A percentile compares a stretch with the other conserved stretches of the same genome.
phyloP scores from a whole-genome alignment of 495 filamentous ascomycete genomes.

The Xylaria curta region DNA sequence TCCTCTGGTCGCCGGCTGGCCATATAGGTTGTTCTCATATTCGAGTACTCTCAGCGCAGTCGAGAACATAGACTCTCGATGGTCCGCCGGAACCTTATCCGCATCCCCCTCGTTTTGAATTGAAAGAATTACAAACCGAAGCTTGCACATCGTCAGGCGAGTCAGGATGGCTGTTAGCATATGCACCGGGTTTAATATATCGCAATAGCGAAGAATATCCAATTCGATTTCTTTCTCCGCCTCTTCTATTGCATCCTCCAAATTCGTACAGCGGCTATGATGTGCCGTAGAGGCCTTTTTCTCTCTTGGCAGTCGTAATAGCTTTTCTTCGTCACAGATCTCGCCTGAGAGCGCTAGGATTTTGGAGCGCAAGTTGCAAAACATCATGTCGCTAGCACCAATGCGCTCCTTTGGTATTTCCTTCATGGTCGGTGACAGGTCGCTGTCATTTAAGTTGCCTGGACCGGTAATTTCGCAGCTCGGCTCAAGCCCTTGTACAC shows the following conservation, averaged over 20 bases:
- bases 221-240: background rate
- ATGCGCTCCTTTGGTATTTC: background rate
- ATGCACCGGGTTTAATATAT: slow-evolving; percentile 9
- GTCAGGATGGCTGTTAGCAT: background rate
- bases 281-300: background rate
- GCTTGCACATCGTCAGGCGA: background rate
- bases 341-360: background rate
- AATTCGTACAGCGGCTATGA: background rate
- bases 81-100: background rate
- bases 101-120: background rate
- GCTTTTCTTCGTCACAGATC: background rate
- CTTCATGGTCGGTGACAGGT: background rate
- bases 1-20: background rate
- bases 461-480: background rate
- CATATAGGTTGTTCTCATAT: background rate
- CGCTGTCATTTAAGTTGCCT: background rate
- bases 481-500: background rate
- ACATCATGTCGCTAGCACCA: slow-evolving; percentile 5
- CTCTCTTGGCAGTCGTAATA: background rate
- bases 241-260: background rate
- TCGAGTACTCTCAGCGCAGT: background rate
- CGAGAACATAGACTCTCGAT: background rate
- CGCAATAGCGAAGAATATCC: background rate
- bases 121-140: background rate
- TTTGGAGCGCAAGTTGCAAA: slow-evolving; percentile 5